A percentile compares a stretch with the other conserved stretches of the same genome.
phyloP scores from a whole-genome alignment of 78 protist genomes.

The Polysphondylium violaceum region DNA sequence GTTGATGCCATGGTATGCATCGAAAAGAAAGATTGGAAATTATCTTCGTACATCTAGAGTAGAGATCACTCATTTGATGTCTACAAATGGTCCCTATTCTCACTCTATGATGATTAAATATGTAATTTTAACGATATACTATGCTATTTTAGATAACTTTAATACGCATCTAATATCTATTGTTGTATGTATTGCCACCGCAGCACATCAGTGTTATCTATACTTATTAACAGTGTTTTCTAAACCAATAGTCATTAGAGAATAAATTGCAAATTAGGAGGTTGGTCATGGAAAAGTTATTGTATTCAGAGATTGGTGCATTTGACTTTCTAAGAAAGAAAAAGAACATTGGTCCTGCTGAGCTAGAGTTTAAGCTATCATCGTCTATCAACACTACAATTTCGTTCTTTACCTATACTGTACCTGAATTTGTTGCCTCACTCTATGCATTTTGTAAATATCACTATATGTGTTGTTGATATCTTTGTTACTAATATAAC shows the following conservation, averaged over 20 bases:
- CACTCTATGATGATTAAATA: constrained; percentile 32
- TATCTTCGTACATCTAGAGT: constrained; percentile 34
- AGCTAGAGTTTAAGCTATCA: constrained; percentile 64
- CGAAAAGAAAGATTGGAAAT: constrained; percentile 76
- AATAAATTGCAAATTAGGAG: constrained; percentile 62
- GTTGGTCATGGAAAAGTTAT: constrained; percentile 70
- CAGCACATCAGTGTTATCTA: neutral
- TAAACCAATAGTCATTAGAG: constrained; percentile 15
- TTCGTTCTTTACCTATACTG: constrained; percentile 67
- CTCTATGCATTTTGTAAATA: constrained; percentile 64
- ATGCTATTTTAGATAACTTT: constrained; percentile 52
- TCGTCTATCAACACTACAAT: constrained; percentile 73
- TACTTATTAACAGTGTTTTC: neutral
- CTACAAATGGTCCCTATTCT: constrained; percentile 38
- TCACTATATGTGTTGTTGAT: neutral
- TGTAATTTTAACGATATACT: constrained; percentile 59
- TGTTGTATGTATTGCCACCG: constrained; percentile 58
- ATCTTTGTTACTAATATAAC: neutral
- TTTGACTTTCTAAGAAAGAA: constrained; percentile 65
- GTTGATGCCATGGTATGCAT: constrained; percentile 68
- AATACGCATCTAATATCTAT: constrained; percentile 48
- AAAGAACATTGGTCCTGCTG: constrained; percentile 63
- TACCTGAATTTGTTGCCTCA: constrained; percentile 52
- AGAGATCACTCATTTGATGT: constrained; percentile 56
- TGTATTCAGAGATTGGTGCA: constrained; percentile 74